Conservation (phyloP, 805 yeast genomes). For the Saccharomyces cerevisiae region DNA sequence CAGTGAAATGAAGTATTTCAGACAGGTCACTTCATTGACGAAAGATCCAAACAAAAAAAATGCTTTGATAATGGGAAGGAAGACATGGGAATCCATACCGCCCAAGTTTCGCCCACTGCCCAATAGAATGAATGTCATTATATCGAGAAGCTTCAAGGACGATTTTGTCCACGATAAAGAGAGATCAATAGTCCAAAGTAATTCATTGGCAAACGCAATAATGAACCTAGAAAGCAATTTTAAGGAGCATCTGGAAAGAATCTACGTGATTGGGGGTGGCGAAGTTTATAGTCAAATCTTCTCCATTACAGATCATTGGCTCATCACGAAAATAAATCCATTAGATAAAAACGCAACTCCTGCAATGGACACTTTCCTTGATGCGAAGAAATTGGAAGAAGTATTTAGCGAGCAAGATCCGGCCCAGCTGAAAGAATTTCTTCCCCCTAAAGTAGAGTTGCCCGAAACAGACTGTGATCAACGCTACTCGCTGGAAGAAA, state of each 20-base stretch:
- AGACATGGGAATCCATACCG: slow-evolving; percentile 94
- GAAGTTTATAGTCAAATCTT: slow-evolving; percentile 61
- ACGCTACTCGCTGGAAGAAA: slow-evolving; percentile 36
- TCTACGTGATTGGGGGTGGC: slow-evolving; percentile 90
- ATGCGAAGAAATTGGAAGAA: slow-evolving; percentile 23
- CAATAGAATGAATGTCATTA: slow-evolving; percentile 62
- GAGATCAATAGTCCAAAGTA: slow-evolving; percentile 22
- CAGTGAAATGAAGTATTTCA: slow-evolving; percentile 80
- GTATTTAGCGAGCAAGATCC: slow-evolving; percentile 19
- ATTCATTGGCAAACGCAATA: slow-evolving; percentile 28
- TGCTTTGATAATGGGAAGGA: slow-evolving; percentile 92
- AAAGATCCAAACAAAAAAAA: slow-evolving; percentile 37
- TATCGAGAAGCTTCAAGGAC: slow-evolving; percentile 42
- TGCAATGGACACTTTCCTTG: slow-evolving; percentile 66
- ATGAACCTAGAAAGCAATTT: background rate
- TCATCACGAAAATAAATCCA: slow-evolving; percentile 61
- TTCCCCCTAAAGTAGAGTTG: slow-evolving; percentile 18
- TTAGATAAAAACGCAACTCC: slow-evolving; percentile 26
- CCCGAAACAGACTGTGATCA: slow-evolving; percentile 36
- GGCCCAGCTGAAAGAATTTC: slow-evolving; percentile 32
- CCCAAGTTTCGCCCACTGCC: slow-evolving; percentile 73
- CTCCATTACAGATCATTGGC: slow-evolving; percentile 43
- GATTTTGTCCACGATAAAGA: slow-evolving; percentile 8
- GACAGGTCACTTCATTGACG: slow-evolving; percentile 52
- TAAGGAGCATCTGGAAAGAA: slow-evolving; percentile 38